These are phyloP conservation scores for Ophiocordyceps robertsii DNA, from an alignment of 2,329 filamentous ascomycete species.

Conservation along the genomic window DNA sequence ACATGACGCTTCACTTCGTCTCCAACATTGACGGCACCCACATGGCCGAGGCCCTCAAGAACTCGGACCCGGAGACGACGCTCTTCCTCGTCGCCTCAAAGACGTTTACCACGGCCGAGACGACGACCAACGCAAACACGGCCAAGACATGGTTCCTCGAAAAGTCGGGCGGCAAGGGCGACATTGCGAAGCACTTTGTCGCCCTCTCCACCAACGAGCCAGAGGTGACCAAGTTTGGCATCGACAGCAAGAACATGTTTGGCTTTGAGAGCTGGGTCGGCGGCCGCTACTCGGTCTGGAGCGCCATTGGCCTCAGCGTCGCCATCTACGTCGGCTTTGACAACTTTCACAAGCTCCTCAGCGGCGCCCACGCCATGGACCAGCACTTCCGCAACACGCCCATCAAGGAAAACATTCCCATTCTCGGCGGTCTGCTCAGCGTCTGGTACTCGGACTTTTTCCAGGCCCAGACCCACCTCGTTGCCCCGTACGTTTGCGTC, in stretches of 20 bases:
- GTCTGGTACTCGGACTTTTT: conserved; percentile 99
- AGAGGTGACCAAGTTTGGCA: conserved; percentile 97
- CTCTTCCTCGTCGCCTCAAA: conserved; percentile 97
- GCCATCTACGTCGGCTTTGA: conserved; percentile 92
- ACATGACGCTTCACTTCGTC: conserved; percentile 89
- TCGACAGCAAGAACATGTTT: conserved; percentile 99
- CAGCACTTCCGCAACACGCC: conserved; percentile 91
- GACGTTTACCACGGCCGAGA: conserved; percentile 98
- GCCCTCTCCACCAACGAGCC: conserved; percentile 90
- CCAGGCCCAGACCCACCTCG: conserved; percentile 92
- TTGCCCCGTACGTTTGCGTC: conserved; percentile 61
- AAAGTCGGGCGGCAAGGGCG: conserved; percentile 58
- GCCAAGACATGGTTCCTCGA: conserved; percentile 96
- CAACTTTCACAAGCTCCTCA: conserved; percentile 94
- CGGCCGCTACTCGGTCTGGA: conserved; percentile 97
- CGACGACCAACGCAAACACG: conserved; percentile 89
- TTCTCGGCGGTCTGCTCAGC: conserved; percentile 81
- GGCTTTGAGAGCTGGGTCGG: conserved; percentile 98
- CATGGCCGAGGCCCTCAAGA: conserved; percentile 80
- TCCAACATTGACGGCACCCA: conserved; percentile 99
- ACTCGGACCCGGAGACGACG: conserved; percentile 93
- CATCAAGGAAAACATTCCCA: conserved; percentile 87
- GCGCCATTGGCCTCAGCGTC: conserved; percentile 90
- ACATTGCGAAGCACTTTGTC: conserved; percentile 98
- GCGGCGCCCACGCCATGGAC: conserved; percentile 94